phyloP scores from a whole-genome alignment of 2,329 filamentous ascomycete species.

The Fusarium hainanense region DNA sequence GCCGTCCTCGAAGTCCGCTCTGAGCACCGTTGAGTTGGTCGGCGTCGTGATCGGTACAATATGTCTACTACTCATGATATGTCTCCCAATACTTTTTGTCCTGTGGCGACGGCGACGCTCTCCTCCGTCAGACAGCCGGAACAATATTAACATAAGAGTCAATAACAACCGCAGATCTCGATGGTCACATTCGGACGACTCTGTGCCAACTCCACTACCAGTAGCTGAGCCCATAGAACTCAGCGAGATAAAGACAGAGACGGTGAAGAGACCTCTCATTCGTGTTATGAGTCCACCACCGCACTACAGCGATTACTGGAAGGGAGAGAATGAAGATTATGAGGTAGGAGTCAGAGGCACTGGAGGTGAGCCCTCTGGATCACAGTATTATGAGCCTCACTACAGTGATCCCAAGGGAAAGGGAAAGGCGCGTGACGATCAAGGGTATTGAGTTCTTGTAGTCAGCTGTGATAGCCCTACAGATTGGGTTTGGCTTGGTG shows the following conservation, averaged over 20 bases:
- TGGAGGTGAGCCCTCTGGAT: not conserved
- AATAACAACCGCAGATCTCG: not conserved
- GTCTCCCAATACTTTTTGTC: not conserved
- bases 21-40: not conserved
- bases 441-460: not conserved
- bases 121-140: not conserved
- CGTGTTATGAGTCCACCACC: not conserved
- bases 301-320: not conserved
- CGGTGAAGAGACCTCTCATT: not conserved
- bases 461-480: not conserved
- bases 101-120: not conserved
- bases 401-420: not conserved
- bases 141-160: not conserved
- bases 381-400: not conserved
- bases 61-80: not conserved
- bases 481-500: not conserved
- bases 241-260: not conserved
- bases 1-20: not conserved
- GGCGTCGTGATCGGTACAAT: slow-evolving; percentile 2
- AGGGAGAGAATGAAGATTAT: not conserved
- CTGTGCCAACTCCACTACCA: not conserved
- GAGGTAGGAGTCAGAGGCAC: not conserved
- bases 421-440: not conserved
- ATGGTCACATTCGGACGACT: not conserved
- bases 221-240: not conserved